Evolutionary conservation across 805 yeast genomes (phyloP), one percentile per base, ranked within the genome.

Genomic region (Phaffomyces opuntiae): DNA sequence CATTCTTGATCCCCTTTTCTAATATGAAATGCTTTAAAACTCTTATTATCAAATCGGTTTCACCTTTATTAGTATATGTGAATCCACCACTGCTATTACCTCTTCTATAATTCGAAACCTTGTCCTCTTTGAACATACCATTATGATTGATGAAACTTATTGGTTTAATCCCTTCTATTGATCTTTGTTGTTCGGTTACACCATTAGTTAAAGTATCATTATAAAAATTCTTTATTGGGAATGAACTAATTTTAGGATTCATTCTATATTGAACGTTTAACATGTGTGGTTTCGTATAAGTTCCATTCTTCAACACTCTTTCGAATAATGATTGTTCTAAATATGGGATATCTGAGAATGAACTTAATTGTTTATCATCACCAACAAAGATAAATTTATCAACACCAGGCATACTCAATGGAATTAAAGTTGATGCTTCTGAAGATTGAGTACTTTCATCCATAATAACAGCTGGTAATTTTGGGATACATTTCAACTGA

Each of bases 391-490:
- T 77, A 60, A 83, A 78, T 54, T 77, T 80, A 44, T 75, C 75
- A 42, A 82, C 80, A 14, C 84, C 85, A 4, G 79, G 75, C 70
- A 82, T 74, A 7, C 86, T 80, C 49, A 83, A 64, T 11, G 90
- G 89, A 46, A 83, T 83, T 51, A 83, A 67, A 0, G 87, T 78
- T 1, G 80, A 69, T 7, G 88, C 84, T 52, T 83, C 91, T 0
- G 87, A 78, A 0, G 89, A 80, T 54, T 83, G 89, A 0, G 89
- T 83, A 5, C 87, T 76, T 64, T 83, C 90, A 66, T 83, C 90
- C 84, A 83, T 80, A 31, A 83, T 81, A 7, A 83, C 84, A 14
- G 77, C 82, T 0, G 83, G 83, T 3, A 80, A 80, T 1, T 87
- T 87, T 35, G 70, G 67, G 9, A 81, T 65, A 13, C 74, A 68